phyloP scores from a whole-genome alignment of 73 alveolate species.

The Uronychia binucleata region DNA sequence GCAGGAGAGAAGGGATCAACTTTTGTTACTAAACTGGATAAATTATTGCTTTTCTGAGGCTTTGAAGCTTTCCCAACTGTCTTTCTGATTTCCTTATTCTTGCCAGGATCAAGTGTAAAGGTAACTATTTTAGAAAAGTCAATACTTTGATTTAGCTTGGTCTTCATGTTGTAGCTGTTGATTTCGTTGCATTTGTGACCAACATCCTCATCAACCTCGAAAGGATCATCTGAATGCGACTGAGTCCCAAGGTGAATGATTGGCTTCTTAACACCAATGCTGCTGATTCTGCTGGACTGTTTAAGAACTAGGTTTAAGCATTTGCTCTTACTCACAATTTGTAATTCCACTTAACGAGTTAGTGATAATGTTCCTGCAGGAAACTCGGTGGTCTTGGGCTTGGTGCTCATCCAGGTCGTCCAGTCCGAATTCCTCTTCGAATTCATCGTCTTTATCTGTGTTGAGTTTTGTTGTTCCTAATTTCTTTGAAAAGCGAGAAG shows the following conservation, averaged over 20 bases:
- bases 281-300: not conserved
- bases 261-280: not conserved
- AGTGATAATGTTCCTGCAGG: not conserved
- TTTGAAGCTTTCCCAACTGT: not conserved
- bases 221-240: not conserved
- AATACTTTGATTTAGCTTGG: not conserved
- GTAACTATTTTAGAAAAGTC: not conserved
- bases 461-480: not conserved
- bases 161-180: not conserved
- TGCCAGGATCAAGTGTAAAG: not conserved
- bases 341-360: not conserved
- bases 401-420: not conserved
- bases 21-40: not conserved
- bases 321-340: not conserved
- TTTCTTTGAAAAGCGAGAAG: not conserved
- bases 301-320: not conserved
- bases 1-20: not conserved
- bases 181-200: not conserved
- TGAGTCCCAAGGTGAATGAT: not conserved
- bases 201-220: not conserved
- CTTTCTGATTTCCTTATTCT: not conserved
- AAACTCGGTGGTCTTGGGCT: not conserved
- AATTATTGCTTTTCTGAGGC: not conserved
- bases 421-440: not conserved
- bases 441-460: not conserved